Percentiles rank a stretch among this genome's conserved stretches.
Evolutionary conservation across 1,139 yeast genomes (phyloP).

Genomic region (Hanseniaspora uvarum): DNA sequence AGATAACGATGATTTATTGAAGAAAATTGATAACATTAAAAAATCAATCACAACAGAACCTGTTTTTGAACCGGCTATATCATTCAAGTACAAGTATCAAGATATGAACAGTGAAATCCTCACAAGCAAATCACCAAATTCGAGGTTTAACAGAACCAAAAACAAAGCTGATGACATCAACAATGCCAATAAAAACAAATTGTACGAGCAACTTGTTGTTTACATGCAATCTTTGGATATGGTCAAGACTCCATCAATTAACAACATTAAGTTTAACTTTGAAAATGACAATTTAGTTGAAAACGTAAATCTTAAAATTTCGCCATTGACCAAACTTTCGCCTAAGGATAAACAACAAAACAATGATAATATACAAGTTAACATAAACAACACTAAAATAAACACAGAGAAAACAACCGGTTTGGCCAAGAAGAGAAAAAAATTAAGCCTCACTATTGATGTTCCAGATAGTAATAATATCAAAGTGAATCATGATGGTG

Average conservation of each 20-base stretch:
- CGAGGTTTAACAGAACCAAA: background rate
- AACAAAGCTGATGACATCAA: background rate
- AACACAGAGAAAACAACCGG: conserved; percentile 2
- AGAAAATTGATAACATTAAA: conserved; percentile 19
- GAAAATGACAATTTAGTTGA: background rate
- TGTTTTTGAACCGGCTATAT: conserved; percentile 49
- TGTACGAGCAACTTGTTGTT: conserved; percentile 27
- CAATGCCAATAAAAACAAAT: conserved; percentile 23
- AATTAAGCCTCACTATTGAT: conserved; percentile 4
- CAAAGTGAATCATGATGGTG: background rate
- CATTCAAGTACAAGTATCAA: conserved; percentile 38
- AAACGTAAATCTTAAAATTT: background rate
- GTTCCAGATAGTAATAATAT: conserved; percentile 9
- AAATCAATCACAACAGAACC: conserved; percentile 48
- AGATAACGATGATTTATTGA: background rate
- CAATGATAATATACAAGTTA: background rate
- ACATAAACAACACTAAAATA: background rate
- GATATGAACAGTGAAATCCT: conserved; percentile 22
- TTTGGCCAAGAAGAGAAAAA: conserved; percentile 2
- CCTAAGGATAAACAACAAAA: background rate
- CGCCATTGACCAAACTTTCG: background rate
- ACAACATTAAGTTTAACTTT: conserved; percentile 2
- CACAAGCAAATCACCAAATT: background rate
- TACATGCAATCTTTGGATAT: conserved; percentile 23
- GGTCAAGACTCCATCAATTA: conserved; percentile 16